Conservation (phyloP, 495 filamentous ascomycete genomes). For the Articulospora tetracladia region DNA sequence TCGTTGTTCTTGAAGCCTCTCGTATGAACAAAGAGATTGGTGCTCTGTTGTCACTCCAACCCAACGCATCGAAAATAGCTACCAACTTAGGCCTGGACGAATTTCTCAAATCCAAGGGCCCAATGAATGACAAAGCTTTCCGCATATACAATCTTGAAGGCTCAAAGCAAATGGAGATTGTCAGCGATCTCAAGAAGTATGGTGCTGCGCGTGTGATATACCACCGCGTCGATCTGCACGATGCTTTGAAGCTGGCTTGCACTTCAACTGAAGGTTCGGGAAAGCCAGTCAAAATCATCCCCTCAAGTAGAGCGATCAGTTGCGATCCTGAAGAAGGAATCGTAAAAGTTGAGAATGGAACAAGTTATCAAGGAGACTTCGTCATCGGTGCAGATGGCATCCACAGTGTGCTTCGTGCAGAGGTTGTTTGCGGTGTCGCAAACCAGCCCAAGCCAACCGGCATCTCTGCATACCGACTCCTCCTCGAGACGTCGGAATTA, state of each 20-base stretch:
- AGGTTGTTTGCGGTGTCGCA: background rate
- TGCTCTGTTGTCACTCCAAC: conserved; percentile 10
- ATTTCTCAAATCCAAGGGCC: background rate
- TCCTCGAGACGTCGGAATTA: background rate
- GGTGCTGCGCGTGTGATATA: conserved; percentile 6
- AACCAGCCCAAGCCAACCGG: background rate
- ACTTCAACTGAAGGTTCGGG: conserved; percentile 33
- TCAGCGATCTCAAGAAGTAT: background rate
- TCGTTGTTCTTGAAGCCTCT: conserved; percentile 2
- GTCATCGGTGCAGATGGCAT: conserved; percentile 37
- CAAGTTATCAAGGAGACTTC: conserved; percentile 30
- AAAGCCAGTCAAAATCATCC: conserved; percentile 37
- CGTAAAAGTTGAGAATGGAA: conserved; percentile 37
- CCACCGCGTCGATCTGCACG: conserved; percentile 40
- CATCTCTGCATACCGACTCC: conserved; percentile 6
- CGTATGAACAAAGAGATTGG: background rate
- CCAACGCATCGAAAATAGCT: conserved; percentile 8
- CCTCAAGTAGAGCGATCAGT: conserved; percentile 37
- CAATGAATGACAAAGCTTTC: conserved; percentile 8
- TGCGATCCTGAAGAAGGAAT: conserved; percentile 40
- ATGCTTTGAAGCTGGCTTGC: conserved; percentile 38
- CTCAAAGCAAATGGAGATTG: background rate
- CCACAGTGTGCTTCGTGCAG: conserved; percentile 11
- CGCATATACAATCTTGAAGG: conserved; percentile 1
- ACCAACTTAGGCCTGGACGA: background rate